phyloP scores from a whole-genome alignment of 2,329 filamentous ascomycete species.

The Cryphonectria japonica region DNA sequence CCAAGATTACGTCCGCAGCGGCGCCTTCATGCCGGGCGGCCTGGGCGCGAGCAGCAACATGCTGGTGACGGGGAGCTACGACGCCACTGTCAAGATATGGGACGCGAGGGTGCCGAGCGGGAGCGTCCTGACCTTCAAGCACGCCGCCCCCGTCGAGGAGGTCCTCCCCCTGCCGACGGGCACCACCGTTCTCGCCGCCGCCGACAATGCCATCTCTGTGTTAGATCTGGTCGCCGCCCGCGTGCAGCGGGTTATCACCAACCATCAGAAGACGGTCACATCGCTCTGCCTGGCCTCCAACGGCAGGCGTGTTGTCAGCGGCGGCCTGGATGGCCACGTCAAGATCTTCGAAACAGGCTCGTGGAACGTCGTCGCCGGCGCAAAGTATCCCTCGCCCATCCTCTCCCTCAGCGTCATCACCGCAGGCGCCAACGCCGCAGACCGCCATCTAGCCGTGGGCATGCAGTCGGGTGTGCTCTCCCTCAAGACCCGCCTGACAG shows the following conservation, averaged over 20 bases:
- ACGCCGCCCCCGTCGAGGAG: slow-evolving; percentile 83
- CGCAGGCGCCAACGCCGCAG: slow-evolving; percentile 69
- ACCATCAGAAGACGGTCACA: slow-evolving; percentile 98
- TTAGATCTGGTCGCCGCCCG: slow-evolving; percentile 91
- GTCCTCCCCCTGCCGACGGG: slow-evolving; percentile 87
- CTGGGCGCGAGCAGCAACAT: slow-evolving; percentile 68
- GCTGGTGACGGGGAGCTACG: slow-evolving; percentile 89
- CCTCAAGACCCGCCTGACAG: slow-evolving; percentile 84
- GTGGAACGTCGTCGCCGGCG: slow-evolving; percentile 95
- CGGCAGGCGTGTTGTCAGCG: slow-evolving; percentile 80
- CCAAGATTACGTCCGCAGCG: slow-evolving; percentile 87
- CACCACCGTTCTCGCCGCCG: slow-evolving; percentile 82
- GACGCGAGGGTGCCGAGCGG: slow-evolving; percentile 75
- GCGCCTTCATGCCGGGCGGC: slow-evolving; percentile 78
- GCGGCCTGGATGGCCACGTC: slow-evolving; percentile 91
- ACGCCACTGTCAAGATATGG: slow-evolving; percentile 92
- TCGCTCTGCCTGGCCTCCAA: slow-evolving; percentile 80
- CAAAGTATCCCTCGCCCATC: slow-evolving; percentile 91
- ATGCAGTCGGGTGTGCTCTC: slow-evolving; percentile 94
- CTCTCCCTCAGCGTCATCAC: slow-evolving; percentile 80
- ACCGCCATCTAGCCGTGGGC: slow-evolving; percentile 92
- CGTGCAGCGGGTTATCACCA: slow-evolving; percentile 83
- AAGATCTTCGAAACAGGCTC: slow-evolving; percentile 93
- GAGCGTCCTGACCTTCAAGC: slow-evolving; percentile 90
- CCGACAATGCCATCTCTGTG: slow-evolving; percentile 86